Base-by-base conservation (phyloP, 78 protist species). In the Speleostelium caveatum region DNA sequence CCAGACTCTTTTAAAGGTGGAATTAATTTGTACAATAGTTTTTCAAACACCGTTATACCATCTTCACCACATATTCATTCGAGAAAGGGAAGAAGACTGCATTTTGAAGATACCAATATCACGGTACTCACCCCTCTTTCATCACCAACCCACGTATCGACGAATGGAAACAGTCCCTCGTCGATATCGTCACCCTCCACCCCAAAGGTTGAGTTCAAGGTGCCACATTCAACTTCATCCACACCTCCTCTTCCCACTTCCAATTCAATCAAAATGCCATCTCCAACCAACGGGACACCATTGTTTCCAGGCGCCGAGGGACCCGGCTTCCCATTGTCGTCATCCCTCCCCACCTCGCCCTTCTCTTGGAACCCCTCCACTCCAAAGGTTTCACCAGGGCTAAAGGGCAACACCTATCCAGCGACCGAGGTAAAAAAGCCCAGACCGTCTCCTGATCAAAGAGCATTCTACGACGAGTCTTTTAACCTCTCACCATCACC, bases 311-410 rank as follows among this genome's bases (percentile, higher is more conserved):
- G n/a, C n/a, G n/a, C n/a, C n/a, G n/a, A n/a, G n/a, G n/a, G n/a
- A n/a, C n/a, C n/a, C n/a, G n/a, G n/a, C n/a, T n/a, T n/a, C n/a
- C n/a, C n/a, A n/a, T 69, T 83, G 36, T 83, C 90, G 16, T 83
- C 90, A 22, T 83, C 90, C 26, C 75, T 83, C 26, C 90, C 90
- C 26, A 83, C 90, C 1, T 69, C 78, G 30, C 78, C 90, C 14
- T 10, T 45, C 53, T 83, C 90, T 6, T 83, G 71, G 69, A n/a
- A n/a, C 28, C 2, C 36, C 0, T 35, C 53, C 6, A 67, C 16
- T 67, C 53, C 38, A 2, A 26, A 12, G 1, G 7, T 7, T 66
- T 7, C 30, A 24, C 28, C 42, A 10, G 22, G 36, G 6, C 12
- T 62, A 0, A 62, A 55, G 22, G 65, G 78, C 1, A 72, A 72